Evolutionary conservation across 169 alveolate species (phyloP).

Genomic region (Plasmodium gallinaceum): DNA sequence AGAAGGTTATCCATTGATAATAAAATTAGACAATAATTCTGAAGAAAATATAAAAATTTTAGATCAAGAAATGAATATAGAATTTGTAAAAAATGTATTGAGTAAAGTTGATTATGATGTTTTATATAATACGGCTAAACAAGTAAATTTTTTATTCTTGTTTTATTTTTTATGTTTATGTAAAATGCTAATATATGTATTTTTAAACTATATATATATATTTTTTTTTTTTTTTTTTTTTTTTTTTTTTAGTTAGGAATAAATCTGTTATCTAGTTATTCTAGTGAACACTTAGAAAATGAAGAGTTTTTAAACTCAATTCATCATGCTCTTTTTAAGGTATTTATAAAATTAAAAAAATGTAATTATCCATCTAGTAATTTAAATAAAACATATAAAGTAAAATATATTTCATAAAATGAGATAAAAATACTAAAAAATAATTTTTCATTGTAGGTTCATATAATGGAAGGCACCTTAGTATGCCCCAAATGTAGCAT

Average conservation of each 20-base stretch:
- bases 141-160: conserved; percentile 79
- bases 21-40: conserved; percentile 46
- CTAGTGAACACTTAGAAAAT: conserved; percentile 79
- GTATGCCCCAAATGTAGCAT: conserved; percentile 82
- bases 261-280: conserved; percentile 77
- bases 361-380: not conserved
- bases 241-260: conserved; percentile 77
- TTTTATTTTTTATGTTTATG: not conserved
- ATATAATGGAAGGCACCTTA: conserved; percentile 83
- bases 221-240: not conserved
- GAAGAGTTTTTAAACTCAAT: conserved; percentile 81
- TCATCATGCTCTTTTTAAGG: conserved; percentile 84
- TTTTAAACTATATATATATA: not conserved
- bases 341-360: conserved; percentile 29
- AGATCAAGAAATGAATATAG: conserved; percentile 82
- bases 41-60: conserved; percentile 78
- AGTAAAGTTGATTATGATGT: conserved; percentile 83
- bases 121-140: conserved; percentile 81
- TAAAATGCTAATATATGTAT: not conserved
- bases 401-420: not conserved
- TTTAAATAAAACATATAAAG: not conserved
- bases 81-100: conserved; percentile 83
- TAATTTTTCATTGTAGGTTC: conserved; percentile 74
- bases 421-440: not conserved
- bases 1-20: conserved; percentile 83